Base-by-base conservation (phyloP, 2,329 filamentous ascomycete genomes). In the Ceratocystis variospora region DNA sequence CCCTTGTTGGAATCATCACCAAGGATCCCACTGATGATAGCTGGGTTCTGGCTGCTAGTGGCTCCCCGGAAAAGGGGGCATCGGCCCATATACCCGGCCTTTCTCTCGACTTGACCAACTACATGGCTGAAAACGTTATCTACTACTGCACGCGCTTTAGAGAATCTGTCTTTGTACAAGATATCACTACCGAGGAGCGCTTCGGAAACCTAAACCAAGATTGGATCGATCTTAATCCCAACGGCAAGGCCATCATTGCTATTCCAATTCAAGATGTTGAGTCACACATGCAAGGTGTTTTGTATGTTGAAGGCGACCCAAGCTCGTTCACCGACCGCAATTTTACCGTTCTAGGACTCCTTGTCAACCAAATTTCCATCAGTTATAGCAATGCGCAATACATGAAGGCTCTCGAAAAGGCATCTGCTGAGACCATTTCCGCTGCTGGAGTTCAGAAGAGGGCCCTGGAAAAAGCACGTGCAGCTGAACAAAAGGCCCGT, bases 391-490 rank as follows among this genome's bases (percentile, higher is more conserved):
- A 87, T 70, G 85, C 85, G 1, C 75, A 87, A 41, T 81, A 84
- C 0, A 82, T 87, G 77, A 87, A 87, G 73, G 83, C 86, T 48
- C 80, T 91, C 6, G 87, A 91, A 73, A 88, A 87, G 73, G 87
- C 90, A 1, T 89, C 87, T 28, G 87, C 87, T 5, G 87, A 88
- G 73, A 92, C 92, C 70, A 83, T 85, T 33, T 85, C 86, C 1
- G 92, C 92, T 87, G 83, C 92, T 8, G 82, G 84, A 66, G 81
- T 90, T 68, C 89, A 93, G 73, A 90, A 88, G 75, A 82, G 83
- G 33, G 87, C 89, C 1, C 79, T 92, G 8, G 82, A 81, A 2
- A 86, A 90, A 72, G 88, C 89, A 12, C 80, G 86, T 15, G 62
- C 53, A 12, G 62, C 62, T 22, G 53, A 50, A 19, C 41, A 33